A percentile compares a stretch with the other conserved stretches of the same genome.
phyloP scores from a whole-genome alignment of 108 stramenopile genomes.

The Conticribra guillardii region DNA sequence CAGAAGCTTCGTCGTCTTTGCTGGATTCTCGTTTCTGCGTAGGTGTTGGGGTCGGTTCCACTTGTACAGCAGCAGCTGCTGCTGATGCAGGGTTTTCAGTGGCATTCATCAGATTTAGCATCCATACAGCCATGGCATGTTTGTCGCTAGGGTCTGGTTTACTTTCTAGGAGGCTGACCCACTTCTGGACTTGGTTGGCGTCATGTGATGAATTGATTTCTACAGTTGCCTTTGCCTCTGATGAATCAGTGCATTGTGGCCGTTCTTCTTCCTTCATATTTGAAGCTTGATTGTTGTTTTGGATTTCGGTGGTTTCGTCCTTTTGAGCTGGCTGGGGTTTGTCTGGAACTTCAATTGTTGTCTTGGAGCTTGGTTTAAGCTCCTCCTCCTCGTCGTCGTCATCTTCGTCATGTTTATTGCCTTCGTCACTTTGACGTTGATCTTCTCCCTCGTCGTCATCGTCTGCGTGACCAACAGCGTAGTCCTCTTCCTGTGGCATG shows the following conservation, averaged over 20 bases:
- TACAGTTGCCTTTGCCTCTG: conserved; percentile 5
- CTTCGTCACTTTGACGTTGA: background rate
- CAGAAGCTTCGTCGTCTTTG: conserved; percentile 1
- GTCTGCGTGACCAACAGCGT: background rate
- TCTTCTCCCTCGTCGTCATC: background rate
- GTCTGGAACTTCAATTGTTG: background rate
- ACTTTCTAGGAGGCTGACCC: conserved; percentile 41
- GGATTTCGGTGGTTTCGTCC: no score
- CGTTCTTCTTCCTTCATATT: background rate
- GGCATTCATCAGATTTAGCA: conserved; percentile 44
- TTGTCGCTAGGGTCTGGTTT: conserved; percentile 43
- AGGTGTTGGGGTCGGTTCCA: background rate
- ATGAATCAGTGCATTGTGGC: background rate
- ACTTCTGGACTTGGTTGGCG: conserved; percentile 26
- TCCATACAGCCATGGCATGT: conserved; percentile 48
- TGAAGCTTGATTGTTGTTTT: no score
- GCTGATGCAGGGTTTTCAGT: background rate
- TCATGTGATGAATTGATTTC: conserved; percentile 29
- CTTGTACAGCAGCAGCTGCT: background rate
- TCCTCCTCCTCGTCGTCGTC: conserved; percentile 14
- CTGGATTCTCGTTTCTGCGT: background rate
- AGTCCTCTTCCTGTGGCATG: conserved; percentile 4
- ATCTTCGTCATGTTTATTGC: background rate
- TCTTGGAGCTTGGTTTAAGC: conserved; percentile 20
- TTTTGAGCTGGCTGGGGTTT: background rate